A percentile compares a stretch with the other conserved stretches of the same genome.
These are phyloP conservation scores for Perilla frutescens DNA, from an alignment of 257 asterid genomes.

Conservation along the genomic window DNA sequence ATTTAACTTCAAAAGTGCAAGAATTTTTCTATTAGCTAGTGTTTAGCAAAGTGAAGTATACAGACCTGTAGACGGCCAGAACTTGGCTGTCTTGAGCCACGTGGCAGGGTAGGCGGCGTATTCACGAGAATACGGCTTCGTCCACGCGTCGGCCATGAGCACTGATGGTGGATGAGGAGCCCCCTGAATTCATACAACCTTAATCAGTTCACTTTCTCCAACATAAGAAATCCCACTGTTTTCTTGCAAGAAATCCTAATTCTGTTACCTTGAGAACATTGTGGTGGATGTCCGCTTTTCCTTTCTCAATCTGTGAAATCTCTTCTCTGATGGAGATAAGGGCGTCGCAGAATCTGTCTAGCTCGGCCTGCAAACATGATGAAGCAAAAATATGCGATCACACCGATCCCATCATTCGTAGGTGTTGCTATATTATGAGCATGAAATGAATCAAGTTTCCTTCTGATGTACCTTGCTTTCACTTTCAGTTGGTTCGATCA, in stretches of 20 bases:
- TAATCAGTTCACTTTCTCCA: slow-evolving; percentile 20
- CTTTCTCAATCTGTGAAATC: slow-evolving; percentile 82
- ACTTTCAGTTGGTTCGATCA: slow-evolving; percentile 99
- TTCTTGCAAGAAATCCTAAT: neutral
- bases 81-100: slow-evolving; percentile 90
- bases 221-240: neutral
- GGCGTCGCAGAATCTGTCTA: slow-evolving; percentile 90
- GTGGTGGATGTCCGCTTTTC: slow-evolving; percentile 75
- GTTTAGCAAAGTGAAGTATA: neutral
- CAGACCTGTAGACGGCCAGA: slow-evolving; percentile 95
- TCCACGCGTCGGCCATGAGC: slow-evolving; percentile 94
- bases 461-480: slow-evolving; percentile 86
- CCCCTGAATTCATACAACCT: slow-evolving; percentile 53
- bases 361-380: slow-evolving; percentile 70
- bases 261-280: slow-evolving; percentile 86
- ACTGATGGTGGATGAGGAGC: slow-evolving; percentile 99
- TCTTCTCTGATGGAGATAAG: slow-evolving; percentile 94
- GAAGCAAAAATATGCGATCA: neutral
- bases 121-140: slow-evolving; percentile 91
- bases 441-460: neutral
- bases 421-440: neutral
- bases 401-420: neutral
- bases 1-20: neutral
- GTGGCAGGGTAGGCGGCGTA: slow-evolving; percentile 95
- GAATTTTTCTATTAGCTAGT: neutral